Evolutionary conservation across 768 basidiomycete species (phyloP), one percentile per base, ranked within the genome.

Genomic region (Brasilioporus rufonigricans): DNA sequence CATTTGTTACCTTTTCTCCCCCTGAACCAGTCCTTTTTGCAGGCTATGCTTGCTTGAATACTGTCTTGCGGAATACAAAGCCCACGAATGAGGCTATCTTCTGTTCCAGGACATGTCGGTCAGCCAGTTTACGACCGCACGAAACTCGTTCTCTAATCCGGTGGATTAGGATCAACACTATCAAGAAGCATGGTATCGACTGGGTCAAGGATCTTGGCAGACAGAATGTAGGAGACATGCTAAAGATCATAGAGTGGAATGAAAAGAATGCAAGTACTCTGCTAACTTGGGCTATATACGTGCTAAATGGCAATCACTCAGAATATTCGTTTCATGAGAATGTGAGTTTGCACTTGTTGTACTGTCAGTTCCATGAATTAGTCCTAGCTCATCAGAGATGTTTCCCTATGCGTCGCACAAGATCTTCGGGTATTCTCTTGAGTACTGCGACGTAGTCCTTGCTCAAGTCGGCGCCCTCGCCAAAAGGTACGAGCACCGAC

Each of bases 361-460:
- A 1, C 5, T 26, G 16, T 41, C 19, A 3, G 12, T 35, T 21
- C 12, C 24, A 44, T 59, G 46, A 57, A 31, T 41, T 26, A 33
- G 23, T n/a, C 24, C 4, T 41, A 70, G 70, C 5, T 94, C 92
- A 0, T 93, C 91, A 9, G 91, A 93, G 59, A 86, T 97, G 82
- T 96, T 97, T 71, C 93, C 94, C 1, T 97, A 88, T 62, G 93
- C 93, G 0, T 89, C 89, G 1, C 95, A 98, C 61, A 76, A 73
- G 18, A 77, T 76, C 19, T 82, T 93, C 63, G 93, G 93, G 0
- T 97, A 98, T 69, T 80, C 84, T 16, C 78, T 98, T 24, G 80
- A 82, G 9, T 94, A 90, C 55, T 93, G 90, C 7, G 75, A 80
- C 6, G 53, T 73, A 4, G 71, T 81, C 23, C 74, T 86, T 6